Evolutionary conservation across 1,284 basidiomycete species (phyloP).

Genomic region (Pyrrhoderma noxium): DNA sequence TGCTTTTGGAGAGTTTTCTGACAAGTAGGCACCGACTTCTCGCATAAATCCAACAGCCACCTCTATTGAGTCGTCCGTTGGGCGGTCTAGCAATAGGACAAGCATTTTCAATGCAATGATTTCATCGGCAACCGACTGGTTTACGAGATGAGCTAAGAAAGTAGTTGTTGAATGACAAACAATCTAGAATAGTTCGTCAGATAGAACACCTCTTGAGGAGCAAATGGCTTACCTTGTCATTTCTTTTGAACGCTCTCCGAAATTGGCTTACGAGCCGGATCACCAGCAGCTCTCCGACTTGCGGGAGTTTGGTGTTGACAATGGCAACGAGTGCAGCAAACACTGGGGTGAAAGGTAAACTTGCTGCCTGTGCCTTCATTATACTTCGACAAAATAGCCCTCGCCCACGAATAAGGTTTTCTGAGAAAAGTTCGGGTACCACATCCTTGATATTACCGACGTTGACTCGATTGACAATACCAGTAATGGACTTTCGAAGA

Average conservation of each 20-base stretch:
- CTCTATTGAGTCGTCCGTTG: conserved; percentile 97
- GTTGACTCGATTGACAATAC: conserved; percentile 99
- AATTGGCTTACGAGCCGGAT: conserved; percentile 92
- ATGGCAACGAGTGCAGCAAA: conserved; percentile 93
- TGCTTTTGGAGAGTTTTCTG: conserved; percentile 91
- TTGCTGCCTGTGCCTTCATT: conserved; percentile 96
- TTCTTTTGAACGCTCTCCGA: conserved; percentile 89
- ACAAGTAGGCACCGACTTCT: conserved; percentile 92
- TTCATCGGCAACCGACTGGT: conserved; percentile 92
- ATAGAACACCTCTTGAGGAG: background rate
- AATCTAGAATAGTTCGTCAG: conserved; percentile 39
- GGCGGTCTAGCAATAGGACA: conserved; percentile 87
- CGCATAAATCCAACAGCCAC: conserved; percentile 97
- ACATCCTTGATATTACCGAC: conserved; percentile 95
- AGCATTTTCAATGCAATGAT: conserved; percentile 94
- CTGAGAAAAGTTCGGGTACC: conserved; percentile 87
- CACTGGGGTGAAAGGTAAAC: conserved; percentile 95
- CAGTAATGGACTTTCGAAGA: conserved; percentile 94
- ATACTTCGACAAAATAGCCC: conserved; percentile 89
- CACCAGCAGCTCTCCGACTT: conserved; percentile 90
- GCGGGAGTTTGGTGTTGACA: conserved; percentile 95
- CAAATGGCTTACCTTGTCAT: conserved; percentile 81
- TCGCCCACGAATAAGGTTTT: conserved; percentile 87
- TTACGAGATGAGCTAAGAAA: conserved; percentile 96
- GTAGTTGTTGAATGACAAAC: conserved; percentile 92